Evolutionary conservation across 169 alveolate genomes (phyloP).

Genomic region (Eimeria necatrix): DNA sequence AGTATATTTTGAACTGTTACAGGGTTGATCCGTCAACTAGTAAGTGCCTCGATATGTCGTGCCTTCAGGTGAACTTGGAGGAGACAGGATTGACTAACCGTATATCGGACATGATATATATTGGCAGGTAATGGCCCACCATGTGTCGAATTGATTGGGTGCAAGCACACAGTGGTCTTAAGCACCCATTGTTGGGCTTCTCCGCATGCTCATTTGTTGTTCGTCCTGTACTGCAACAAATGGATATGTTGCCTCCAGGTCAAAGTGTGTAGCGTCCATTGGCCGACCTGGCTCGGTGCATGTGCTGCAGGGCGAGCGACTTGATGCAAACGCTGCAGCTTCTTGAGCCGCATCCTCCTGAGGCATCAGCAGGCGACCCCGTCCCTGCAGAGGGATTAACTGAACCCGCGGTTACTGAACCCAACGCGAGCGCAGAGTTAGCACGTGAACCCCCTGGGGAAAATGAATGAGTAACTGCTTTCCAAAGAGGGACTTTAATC

Average conservation of each 20-base stretch:
- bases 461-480: neutral
- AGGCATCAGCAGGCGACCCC: conserved; percentile 1
- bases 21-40: no score
- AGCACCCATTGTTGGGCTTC: no score
- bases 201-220: no score
- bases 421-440: neutral
- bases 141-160: no score
- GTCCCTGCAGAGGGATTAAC: no score
- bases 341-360: neutral
- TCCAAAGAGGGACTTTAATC: neutral
- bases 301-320: conserved; percentile 42
- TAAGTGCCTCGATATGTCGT: no score
- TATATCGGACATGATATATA: neutral
- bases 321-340: conserved; percentile 41
- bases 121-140: neutral
- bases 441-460: neutral
- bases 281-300: neutral
- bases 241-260: no score
- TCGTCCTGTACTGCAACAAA: no score
- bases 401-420: neutral
- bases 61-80: conserved; percentile 55
- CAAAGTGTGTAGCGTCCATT: no score
- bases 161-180: no score
- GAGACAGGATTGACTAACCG: conserved; percentile 26
- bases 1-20: no score